Percentiles rank a stretch among this genome's conserved stretches.
phyloP scores from a whole-genome alignment of 768 basidiomycete species.

The Tephrocybe sp. region DNA sequence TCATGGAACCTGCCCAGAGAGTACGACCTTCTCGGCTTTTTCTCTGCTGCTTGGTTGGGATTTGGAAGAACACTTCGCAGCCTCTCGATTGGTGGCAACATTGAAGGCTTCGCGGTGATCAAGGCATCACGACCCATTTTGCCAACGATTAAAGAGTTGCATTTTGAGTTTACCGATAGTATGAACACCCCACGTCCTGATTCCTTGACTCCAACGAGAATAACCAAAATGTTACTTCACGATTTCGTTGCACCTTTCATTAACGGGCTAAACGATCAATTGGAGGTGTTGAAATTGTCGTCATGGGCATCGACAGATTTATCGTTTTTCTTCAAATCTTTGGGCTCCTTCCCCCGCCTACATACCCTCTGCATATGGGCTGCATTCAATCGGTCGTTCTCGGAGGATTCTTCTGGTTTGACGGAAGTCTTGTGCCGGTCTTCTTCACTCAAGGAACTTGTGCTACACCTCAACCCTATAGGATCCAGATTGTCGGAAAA shows the following conservation, averaged over 20 bases:
- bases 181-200: conserved; percentile 11
- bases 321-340: conserved; percentile 35
- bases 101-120: conserved; percentile 34
- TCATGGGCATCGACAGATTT: conserved; percentile 43
- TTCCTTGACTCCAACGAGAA: not conserved
- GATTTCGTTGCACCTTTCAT: conserved; percentile 40
- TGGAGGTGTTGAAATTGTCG: conserved; percentile 35
- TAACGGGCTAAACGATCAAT: conserved; percentile 31
- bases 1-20: conserved; percentile 35
- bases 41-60: conserved; percentile 36
- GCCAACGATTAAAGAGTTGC: conserved; percentile 31
- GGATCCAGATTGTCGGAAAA: conserved; percentile 26
- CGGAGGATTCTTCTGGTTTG: conserved; percentile 34
- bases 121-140: conserved; percentile 31
- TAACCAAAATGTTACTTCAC: conserved; percentile 22
- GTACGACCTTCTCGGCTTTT: conserved; percentile 31
- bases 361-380: conserved; percentile 33
- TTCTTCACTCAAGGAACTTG: conserved; percentile 31
- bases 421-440: conserved; percentile 29
- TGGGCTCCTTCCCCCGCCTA: conserved; percentile 33
- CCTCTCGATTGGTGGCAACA: conserved; percentile 37
- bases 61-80: conserved; percentile 36
- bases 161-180: conserved; percentile 40
- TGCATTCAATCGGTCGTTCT: conserved; percentile 39
- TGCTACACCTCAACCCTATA: conserved; percentile 39